A percentile compares a stretch with the other conserved stretches of the same genome.
phyloP scores from a whole-genome alignment of 176 grass and related monocot species.

The Luzula sylvatica region DNA sequence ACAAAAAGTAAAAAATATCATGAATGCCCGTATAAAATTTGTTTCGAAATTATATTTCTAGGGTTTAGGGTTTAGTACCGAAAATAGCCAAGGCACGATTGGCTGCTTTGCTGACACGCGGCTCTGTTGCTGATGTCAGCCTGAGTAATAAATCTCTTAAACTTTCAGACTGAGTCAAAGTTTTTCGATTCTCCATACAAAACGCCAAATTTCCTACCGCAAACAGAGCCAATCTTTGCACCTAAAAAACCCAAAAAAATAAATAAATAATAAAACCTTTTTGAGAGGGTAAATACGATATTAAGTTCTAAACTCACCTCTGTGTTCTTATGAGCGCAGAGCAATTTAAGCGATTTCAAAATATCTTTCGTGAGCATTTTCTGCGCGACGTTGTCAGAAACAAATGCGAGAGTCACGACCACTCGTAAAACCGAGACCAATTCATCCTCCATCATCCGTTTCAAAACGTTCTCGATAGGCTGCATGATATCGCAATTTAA shows the following conservation, averaged over 20 bases:
- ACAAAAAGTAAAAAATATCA: constrained; percentile 8
- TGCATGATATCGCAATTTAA: constrained; percentile 97
- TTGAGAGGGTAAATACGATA: neutral
- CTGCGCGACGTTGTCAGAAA: constrained; percentile 90
- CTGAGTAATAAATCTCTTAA: constrained; percentile 79
- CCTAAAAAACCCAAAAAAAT: constrained; percentile 57
- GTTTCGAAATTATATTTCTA: too few species aligned
- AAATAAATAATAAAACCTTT: constrained; percentile 3
- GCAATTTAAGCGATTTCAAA: constrained; percentile 79
- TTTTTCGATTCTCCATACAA: constrained; percentile 88
- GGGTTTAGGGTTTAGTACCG: constrained; percentile 25
- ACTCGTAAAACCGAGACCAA: constrained; percentile 89
- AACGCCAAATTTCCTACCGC: constrained; percentile 97
- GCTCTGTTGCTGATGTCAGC: constrained; percentile 53
- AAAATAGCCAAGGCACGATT: constrained; percentile 93
- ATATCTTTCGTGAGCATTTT: constrained; percentile 89
- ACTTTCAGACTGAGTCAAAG: constrained; percentile 76
- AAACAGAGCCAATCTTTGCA: constrained; percentile 87
- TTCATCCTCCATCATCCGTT: constrained; percentile 74
- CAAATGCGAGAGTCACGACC: constrained; percentile 84
- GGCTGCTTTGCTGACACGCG: constrained; percentile 62
- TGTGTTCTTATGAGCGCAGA: constrained; percentile 83
- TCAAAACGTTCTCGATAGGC: constrained; percentile 86
- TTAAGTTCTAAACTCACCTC: constrained; percentile 44
- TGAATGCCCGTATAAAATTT: neutral